Base-by-base conservation (phyloP, 1,284 basidiomycete species). In the Cutaneotrichosporon sp. region DNA sequence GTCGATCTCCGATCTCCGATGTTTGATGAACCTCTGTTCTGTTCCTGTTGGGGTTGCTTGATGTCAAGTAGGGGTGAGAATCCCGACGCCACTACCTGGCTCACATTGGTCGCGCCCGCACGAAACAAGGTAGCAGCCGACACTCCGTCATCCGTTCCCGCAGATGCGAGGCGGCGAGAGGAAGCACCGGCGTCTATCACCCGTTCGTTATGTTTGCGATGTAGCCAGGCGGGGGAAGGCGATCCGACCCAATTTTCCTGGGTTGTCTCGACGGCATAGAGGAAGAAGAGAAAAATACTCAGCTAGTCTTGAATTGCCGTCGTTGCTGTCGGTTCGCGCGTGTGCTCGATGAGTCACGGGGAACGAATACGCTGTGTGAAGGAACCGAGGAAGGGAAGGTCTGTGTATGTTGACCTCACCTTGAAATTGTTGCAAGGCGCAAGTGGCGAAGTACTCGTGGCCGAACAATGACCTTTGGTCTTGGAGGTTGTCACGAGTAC, bases 161-260 rank as follows among this genome's bases (percentile, higher is more conserved):
- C 65, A 66, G 64, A 60, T 62, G 64, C 63, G 62, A 61, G 55
- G 62, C 46, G 32, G 40, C 62, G 59, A 51, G 31, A 62, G 63
- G 64, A 46, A 61, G 50, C 32, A 42, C 34, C 57, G 55, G 50
- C 66, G 55, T 42, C 18, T 38, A 47, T 18, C 34, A 21, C 61
- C 61, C 67, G 60, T 34, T 65, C 46, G 66, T 47, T 64, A 58
- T 63, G 66, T 49, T 70, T 56, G 64, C 69, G 66, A 70, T 68
- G 69, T 58, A 70, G 69, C 66, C 56, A 63, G 66, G 69, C 69
- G 69, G 69, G 69, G 69, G 69, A 68, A 70, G 69, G 69, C 66
- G 42, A 61, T 63, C 47, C 57, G 59, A 56, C 46, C 56, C 56
- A 16, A 49, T 58, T 47, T 49, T 56, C 55, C 56, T 57, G 56